These are phyloP conservation scores for Yamadazyma aaseri DNA, from an alignment of 1,139 yeast genomes.

Conservation along the genomic window DNA sequence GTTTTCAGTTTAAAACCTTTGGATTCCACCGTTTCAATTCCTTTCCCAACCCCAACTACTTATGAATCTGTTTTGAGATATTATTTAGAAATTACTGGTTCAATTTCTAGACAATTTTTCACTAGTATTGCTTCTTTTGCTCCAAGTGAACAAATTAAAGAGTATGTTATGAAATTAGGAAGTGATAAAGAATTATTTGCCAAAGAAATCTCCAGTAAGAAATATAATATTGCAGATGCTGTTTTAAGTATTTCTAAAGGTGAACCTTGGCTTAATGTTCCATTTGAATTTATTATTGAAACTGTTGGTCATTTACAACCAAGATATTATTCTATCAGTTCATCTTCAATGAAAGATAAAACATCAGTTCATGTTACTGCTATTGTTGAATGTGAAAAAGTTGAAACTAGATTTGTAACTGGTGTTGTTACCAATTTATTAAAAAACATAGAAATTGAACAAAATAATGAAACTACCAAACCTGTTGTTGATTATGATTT, in stretches of 20 bases:
- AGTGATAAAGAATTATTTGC: slow-evolving; percentile 71
- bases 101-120: slow-evolving; percentile 86
- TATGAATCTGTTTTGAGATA: slow-evolving; percentile 84
- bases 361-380: slow-evolving; percentile 81
- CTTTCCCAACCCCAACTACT: slow-evolving; percentile 91
- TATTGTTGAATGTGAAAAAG: slow-evolving; percentile 76
- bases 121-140: slow-evolving; percentile 81
- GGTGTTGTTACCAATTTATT: slow-evolving; percentile 94
- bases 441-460: slow-evolving; percentile 65
- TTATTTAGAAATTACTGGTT: slow-evolving; percentile 88
- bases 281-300: slow-evolving; percentile 84
- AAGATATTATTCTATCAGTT: slow-evolving; percentile 94
- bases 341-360: slow-evolving; percentile 80
- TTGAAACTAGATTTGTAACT: slow-evolving; percentile 45
- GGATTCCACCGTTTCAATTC: slow-evolving; percentile 70
- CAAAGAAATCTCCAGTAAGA: slow-evolving; percentile 54
- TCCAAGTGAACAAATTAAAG: slow-evolving; percentile 62
- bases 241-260: slow-evolving; percentile 62
- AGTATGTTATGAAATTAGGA: slow-evolving; percentile 53
- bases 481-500: slow-evolving; percentile 65
- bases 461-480: slow-evolving; percentile 46
- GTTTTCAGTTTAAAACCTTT: slow-evolving; percentile 68
- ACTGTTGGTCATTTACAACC: slow-evolving; percentile 81
- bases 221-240: slow-evolving; percentile 76
- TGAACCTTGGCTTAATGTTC: slow-evolving; percentile 67